A percentile compares a stretch with the other conserved stretches of the same genome.
These are phyloP conservation scores for Ulota crispa DNA, from an alignment of 225 moss, liverwort and hornwort species.

Conservation along the genomic window DNA sequence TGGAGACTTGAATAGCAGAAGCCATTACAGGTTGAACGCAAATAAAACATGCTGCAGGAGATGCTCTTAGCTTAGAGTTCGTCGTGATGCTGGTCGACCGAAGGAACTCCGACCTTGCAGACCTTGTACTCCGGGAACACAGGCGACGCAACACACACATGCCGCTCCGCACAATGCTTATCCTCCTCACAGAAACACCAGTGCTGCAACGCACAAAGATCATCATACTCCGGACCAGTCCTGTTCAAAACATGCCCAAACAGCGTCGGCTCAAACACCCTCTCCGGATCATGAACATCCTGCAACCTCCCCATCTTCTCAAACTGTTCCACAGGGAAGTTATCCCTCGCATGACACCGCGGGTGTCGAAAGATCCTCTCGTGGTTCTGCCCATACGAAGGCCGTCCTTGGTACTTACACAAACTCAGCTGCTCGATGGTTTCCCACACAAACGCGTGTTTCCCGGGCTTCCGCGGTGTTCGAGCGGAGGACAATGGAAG, in stretches of 20 bases:
- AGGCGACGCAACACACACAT: conserved; percentile 28
- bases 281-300: conserved; percentile 34
- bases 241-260: conserved; percentile 19
- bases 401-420: conserved; percentile 47
- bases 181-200: conserved; percentile 50
- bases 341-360: conserved; percentile 38
- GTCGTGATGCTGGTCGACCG: not conserved
- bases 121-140: conserved; percentile 41
- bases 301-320: conserved; percentile 27
- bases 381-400: conserved; percentile 51
- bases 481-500: conserved; percentile 7
- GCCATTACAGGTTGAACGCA: too few species aligned
- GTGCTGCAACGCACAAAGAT: conserved; percentile 19
- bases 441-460: conserved; percentile 18
- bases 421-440: conserved; percentile 54
- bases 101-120: conserved; percentile 21
- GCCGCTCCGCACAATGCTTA: conserved; percentile 34
- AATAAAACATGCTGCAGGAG: too few species aligned
- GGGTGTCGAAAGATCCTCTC: conserved; percentile 38
- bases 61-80: too few species aligned
- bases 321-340: conserved; percentile 22
- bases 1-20: too few species aligned
- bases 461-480: conserved; percentile 31
- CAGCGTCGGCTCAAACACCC: conserved; percentile 44
- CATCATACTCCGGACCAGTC: conserved; percentile 20